Evolutionary conservation across 352 stramenopile genomes (phyloP).

Genomic region (Blastocystis sp.): DNA sequence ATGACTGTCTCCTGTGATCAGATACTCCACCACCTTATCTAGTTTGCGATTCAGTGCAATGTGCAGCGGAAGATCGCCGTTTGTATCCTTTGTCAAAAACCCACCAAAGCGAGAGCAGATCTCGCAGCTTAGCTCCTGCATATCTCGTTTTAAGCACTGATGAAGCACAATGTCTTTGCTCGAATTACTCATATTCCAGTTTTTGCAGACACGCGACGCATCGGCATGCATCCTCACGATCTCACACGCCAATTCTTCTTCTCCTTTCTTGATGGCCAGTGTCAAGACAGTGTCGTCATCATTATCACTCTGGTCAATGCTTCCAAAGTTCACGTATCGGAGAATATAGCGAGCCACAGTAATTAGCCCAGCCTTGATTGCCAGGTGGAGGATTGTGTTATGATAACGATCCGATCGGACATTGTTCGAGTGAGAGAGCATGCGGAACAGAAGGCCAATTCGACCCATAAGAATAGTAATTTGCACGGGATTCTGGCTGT

Average conservation of each 20-base stretch:
- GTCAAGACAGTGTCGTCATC: constrained; percentile 16
- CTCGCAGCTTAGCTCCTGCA: not conserved
- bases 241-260: constrained; percentile 51
- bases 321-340: not conserved
- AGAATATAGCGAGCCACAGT: constrained; percentile 51
- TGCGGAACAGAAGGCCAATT: constrained; percentile 43
- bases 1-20: not conserved
- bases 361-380: constrained; percentile 37
- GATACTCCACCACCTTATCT: constrained; percentile 25
- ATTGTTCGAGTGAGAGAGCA: not conserved
- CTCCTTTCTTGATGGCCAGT: constrained; percentile 49
- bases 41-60: constrained; percentile 39
- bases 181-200: constrained; percentile 25
- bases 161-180: not conserved
- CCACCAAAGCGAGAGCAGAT: not conserved
- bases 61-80: constrained; percentile 20
- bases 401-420: not conserved
- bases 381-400: constrained; percentile 43
- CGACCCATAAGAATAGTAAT: constrained; percentile 12
- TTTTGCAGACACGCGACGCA: not conserved
- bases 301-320: not conserved
- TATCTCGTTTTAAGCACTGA: constrained; percentile 47
- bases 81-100: constrained; percentile 29
- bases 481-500: constrained; percentile 10
- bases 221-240: constrained; percentile 2